Conservation (phyloP, 106 monocot genomes). For the Cymbidium sinense region DNA sequence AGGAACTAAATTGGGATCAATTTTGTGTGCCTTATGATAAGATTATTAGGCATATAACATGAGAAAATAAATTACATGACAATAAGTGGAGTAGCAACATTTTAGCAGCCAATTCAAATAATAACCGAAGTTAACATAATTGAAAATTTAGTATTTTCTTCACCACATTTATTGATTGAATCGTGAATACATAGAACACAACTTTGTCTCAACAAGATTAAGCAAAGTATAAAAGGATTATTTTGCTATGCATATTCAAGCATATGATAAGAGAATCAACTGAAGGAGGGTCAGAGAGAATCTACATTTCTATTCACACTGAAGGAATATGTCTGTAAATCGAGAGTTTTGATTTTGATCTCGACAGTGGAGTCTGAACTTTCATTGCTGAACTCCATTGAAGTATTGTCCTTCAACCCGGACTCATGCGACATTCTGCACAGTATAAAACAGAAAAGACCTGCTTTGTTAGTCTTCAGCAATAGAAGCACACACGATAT, state of each 20-base stretch:
- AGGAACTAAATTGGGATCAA: no score
- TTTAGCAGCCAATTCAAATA: no score
- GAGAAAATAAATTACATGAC: no score
- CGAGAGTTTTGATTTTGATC: constrained; percentile 20
- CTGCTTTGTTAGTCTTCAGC: background rate
- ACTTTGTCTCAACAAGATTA: background rate
- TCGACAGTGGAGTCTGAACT: constrained; percentile 1
- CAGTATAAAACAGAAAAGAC: background rate
- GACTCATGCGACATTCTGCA: background rate
- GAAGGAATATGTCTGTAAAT: constrained; percentile 6
- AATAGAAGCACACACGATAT: background rate
- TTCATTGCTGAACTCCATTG: background rate
- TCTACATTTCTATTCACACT: constrained; percentile 11
- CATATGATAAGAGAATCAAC: no score
- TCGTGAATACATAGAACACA: no score
- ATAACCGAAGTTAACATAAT: no score
- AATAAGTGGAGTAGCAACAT: no score
- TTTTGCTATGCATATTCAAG: background rate
- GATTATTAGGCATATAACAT: no score
- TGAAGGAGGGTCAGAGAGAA: background rate
- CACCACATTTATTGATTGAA: no score
- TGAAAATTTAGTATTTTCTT: no score
- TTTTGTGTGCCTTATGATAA: no score
- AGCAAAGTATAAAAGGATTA: background rate
- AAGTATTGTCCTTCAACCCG: background rate